Evolutionary conservation across 2,329 filamentous ascomycete species (phyloP), one percentile per base, ranked within the genome.

Genomic region (Lecanosticta acicola): DNA sequence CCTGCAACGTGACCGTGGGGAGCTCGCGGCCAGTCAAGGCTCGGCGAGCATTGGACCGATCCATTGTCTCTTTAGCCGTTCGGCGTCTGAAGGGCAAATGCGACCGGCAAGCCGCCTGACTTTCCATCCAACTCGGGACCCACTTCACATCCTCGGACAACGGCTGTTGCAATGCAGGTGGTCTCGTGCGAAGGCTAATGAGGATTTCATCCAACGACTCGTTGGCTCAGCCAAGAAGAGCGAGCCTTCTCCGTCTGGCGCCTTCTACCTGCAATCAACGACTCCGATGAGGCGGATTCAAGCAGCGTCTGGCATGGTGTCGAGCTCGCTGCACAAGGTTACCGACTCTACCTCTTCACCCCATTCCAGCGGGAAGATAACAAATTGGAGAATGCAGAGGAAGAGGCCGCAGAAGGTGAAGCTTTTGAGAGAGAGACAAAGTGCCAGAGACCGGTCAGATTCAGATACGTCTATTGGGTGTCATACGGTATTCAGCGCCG

Each of bases 181-280:
- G 24, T 7, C 24, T 29, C 24, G 24, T 29, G 24, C 24, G 24
- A 29, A 11, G 24, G 24, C 24, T 29, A 29, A 29, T 11, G 24
- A 29, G 5, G 7, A 41, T 9, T 68, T 69, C 43, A 68, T 69
- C 19, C 63, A 59, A 54, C 56, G 56, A 77, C 76, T 0, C 66
- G 63, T 18, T 80, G 77, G 76, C 57, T 80, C 0, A 66, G 66
- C 0, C 58, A 71, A 2, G 71, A 77, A 34, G 75, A 79, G 53
- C 76, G 74, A 45, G 68, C 69, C 0, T 76, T 76, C 42, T 76
- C 77, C 0, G 69, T 73, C 32, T 78, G 73, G 70, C 67, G 77
- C 0, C 63, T 79, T 1, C 61, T 72, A 1, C 64, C 71, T 3
- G 75, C 79, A 47, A 68, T 73, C 4, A 71, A 68, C 29, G 74